Percentiles rank a stretch among this genome's conserved stretches.
These are phyloP conservation scores for Lachnellula arida DNA, from an alignment of 2,329 filamentous ascomycete species.

Conservation along the genomic window DNA sequence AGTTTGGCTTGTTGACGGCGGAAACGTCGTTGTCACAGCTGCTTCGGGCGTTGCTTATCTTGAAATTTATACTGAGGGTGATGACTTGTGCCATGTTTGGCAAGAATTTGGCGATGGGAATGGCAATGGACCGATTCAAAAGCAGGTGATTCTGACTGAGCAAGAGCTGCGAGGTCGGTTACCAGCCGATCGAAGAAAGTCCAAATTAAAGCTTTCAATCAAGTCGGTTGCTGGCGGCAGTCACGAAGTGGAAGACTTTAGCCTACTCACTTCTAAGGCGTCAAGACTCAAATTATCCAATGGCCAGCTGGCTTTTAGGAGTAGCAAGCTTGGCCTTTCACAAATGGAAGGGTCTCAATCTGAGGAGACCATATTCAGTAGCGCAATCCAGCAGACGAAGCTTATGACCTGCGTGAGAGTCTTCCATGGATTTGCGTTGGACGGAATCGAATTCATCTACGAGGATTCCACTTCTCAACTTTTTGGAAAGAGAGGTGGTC, in stretches of 20 bases:
- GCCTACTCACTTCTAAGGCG: slow-evolving; percentile 62
- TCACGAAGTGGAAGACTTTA: slow-evolving; percentile 73
- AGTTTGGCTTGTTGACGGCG: slow-evolving; percentile 77
- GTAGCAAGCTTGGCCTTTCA: slow-evolving; percentile 68
- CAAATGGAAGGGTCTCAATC: slow-evolving; percentile 65
- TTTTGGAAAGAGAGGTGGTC: slow-evolving; percentile 77
- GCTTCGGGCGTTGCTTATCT: slow-evolving; percentile 79
- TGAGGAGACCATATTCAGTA: slow-evolving; percentile 71
- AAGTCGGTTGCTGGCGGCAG: slow-evolving; percentile 72
- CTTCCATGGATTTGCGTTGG: slow-evolving; percentile 71
- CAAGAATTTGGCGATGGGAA: slow-evolving; percentile 70
- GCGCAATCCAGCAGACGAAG: slow-evolving; percentile 61
- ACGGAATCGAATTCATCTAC: slow-evolving; percentile 89
- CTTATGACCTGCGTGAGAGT: slow-evolving; percentile 70
- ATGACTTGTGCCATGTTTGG: slow-evolving; percentile 74
- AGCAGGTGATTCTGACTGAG: slow-evolving; percentile 71
- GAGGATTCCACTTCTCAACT: slow-evolving; percentile 80
- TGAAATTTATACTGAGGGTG: slow-evolving; percentile 76
- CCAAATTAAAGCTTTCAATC: slow-evolving; percentile 64
- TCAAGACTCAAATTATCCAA: slow-evolving; percentile 71
- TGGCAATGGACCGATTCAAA: slow-evolving; percentile 55
- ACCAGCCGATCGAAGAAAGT: slow-evolving; percentile 67
- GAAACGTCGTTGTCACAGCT: slow-evolving; percentile 71
- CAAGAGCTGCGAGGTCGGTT: slow-evolving; percentile 66
- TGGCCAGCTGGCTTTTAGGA: slow-evolving; percentile 68